Evolutionary conservation across 495 filamentous ascomycete species (phyloP).

Genomic region (Penicillium diatomitis): DNA sequence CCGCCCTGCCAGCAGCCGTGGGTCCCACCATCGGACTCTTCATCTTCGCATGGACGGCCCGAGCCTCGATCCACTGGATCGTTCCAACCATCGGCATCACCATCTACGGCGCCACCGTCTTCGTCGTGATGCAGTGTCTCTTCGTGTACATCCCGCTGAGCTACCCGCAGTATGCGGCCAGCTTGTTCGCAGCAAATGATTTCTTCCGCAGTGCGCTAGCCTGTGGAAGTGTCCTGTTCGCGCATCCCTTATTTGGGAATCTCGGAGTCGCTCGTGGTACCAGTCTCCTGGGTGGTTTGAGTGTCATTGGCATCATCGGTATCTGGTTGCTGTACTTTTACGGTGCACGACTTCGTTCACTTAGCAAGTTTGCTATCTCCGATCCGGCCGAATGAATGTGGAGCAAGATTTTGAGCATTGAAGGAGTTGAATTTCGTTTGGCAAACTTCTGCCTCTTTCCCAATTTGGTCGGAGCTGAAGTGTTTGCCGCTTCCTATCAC

Average conservation of each 20-base stretch:
- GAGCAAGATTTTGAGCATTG: background rate
- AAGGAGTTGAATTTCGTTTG: too few species aligned
- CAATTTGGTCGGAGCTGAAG: too few species aligned
- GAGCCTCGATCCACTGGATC: constrained; percentile 52
- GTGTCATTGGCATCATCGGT: constrained; percentile 45
- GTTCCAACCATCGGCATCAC: constrained; percentile 49
- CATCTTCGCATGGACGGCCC: constrained; percentile 53
- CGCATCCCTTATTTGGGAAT: constrained; percentile 46
- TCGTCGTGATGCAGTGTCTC: constrained; percentile 52
- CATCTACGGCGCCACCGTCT: constrained; percentile 42
- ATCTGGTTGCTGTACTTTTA: constrained; percentile 31
- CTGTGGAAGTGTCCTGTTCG: constrained; percentile 49
- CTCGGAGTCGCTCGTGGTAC: constrained; percentile 48
- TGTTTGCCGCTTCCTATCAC: too few species aligned
- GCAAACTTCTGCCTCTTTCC: too few species aligned
- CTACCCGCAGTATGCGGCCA: constrained; percentile 55
- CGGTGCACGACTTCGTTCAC: constrained; percentile 16
- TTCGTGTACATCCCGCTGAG: constrained; percentile 55
- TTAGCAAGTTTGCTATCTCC: constrained; percentile 24
- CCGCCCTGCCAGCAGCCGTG: constrained; percentile 46
- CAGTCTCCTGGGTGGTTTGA: constrained; percentile 48
- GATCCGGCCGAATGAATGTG: background rate
- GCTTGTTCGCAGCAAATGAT: constrained; percentile 54
- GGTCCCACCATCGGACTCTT: constrained; percentile 50
- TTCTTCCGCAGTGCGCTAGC: constrained; percentile 47